phyloP scores from a whole-genome alignment of 2,329 filamentous ascomycete species.

The Exophiala lecanii-corni region DNA sequence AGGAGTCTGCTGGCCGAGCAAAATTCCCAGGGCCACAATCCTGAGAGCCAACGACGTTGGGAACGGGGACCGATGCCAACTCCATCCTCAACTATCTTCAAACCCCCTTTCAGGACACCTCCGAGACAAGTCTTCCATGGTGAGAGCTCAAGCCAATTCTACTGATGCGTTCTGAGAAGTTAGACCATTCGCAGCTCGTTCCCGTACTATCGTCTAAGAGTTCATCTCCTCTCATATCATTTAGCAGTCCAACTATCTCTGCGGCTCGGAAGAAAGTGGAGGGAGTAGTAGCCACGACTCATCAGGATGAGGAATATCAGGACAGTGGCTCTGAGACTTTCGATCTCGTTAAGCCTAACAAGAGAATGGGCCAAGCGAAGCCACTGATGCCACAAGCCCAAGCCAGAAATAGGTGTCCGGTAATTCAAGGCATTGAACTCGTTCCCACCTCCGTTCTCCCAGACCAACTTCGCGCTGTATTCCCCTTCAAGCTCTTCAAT shows the following conservation, averaged over 20 bases:
- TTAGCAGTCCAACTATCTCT: not conserved
- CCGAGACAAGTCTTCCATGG: not conserved
- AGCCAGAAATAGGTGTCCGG: no score
- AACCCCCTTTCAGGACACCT: not conserved
- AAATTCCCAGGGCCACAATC: not conserved
- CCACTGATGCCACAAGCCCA: no score
- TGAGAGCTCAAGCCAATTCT: no score
- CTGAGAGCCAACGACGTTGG: not conserved
- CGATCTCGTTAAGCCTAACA: no score
- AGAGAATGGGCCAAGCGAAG: no score
- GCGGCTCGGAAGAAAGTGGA: not conserved
- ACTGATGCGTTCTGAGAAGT: no score
- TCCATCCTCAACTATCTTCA: no score
- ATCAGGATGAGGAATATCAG: no score
- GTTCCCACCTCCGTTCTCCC: constrained; percentile 59
- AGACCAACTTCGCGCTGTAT: constrained; percentile 64
- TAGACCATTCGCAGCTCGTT: not conserved
- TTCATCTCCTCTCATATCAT: not conserved
- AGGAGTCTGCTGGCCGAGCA: not conserved
- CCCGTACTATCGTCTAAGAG: not conserved
- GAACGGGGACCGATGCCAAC: no score
- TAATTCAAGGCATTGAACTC: constrained; percentile 57
- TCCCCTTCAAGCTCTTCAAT: constrained; percentile 73
- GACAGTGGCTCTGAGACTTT: no score
- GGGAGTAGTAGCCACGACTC: no score